A percentile compares a stretch with the other conserved stretches of the same genome.
These are phyloP conservation scores for Agrocybe pediades DNA, from an alignment of 768 basidiomycete species.

Conservation along the genomic window DNA sequence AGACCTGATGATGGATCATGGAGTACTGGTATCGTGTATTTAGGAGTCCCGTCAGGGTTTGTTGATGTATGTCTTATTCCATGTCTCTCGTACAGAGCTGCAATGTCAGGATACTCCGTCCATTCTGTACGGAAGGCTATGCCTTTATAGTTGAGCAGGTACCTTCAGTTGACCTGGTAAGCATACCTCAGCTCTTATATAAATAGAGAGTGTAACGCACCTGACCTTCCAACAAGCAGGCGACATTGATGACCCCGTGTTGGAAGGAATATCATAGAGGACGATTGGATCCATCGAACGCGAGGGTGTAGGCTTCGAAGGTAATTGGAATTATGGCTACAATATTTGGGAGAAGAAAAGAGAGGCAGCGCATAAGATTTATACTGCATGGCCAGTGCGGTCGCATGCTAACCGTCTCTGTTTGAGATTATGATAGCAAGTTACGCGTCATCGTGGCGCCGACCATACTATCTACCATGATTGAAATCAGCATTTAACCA, in stretches of 20 bases:
- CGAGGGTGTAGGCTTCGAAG: no score
- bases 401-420: no score
- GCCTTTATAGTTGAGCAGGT: slow-evolving; percentile 18
- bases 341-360: no score
- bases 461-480: no score
- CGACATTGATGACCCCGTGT: background rate
- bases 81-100: slow-evolving; percentile 22
- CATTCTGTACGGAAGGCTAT: slow-evolving; percentile 39
- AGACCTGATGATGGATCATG: slow-evolving; percentile 38
- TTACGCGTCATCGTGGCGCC: no score
- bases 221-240: background rate
- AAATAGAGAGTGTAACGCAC: background rate
- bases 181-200: background rate
- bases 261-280: background rate
- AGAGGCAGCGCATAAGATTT: no score
- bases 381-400: no score
- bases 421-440: no score
- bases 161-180: slow-evolving; percentile 8
- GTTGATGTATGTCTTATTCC: slow-evolving; percentile 28
- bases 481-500: no score
- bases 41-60: slow-evolving; percentile 25
- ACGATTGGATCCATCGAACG: no score
- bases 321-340: no score
- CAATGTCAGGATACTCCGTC: slow-evolving; percentile 46
- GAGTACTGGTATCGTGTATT: slow-evolving; percentile 46